Base-by-base conservation (phyloP, 2,329 filamentous ascomycete genomes). In the Dothistroma septosporum region DNA sequence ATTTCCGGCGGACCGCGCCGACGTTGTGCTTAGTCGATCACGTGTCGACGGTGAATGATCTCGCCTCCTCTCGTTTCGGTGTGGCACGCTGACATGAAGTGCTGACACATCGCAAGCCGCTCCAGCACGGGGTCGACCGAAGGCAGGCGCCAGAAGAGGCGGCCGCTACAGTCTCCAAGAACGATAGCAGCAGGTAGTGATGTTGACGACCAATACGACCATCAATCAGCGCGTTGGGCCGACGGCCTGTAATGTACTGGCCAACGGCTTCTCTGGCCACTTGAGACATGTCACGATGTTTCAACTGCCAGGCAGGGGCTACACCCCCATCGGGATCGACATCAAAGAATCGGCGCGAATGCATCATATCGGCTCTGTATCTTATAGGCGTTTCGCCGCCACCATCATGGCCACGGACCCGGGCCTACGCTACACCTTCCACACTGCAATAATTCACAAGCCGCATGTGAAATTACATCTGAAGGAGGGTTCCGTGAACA, bases 361-460 rank as follows among this genome's bases (percentile, higher is more conserved):
- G 14, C 28, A 50, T 7, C 32, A 57, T 3, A 32, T 64, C 14
- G 63, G 65, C 12, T 62, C 58, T 10, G 52, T 66, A 33, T 50
- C 59, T 8, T 61, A 67, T 46, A 35, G 61, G 11, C 11, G 35
- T 1, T 56, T 67, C 14, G 41, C 64, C 41, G 28, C 58, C 3
- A 37, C 31, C n/a, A 59, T 58, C 0, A 59, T 64, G 46, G 12
- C 24, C 11, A 33, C 46, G 28, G 33, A 61, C 54, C 57, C 60
- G 2, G 55, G 57, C 1, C 24, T 66, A 3, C 63, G 57, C 19
- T 63, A 65, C 21, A 57, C 65, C n/a, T 41, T 65, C 9, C 65
- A 65, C 56, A 61, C 65, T 4, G 65, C 63, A 3, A 65, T 61
- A 16, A 53, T 67, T 3, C 65, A 67, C 58, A 67, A 67, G 46